A percentile compares a stretch with the other conserved stretches of the same genome.
phyloP scores from a whole-genome alignment of 2,329 filamentous ascomycete genomes.

The Nemania abortiva region DNA sequence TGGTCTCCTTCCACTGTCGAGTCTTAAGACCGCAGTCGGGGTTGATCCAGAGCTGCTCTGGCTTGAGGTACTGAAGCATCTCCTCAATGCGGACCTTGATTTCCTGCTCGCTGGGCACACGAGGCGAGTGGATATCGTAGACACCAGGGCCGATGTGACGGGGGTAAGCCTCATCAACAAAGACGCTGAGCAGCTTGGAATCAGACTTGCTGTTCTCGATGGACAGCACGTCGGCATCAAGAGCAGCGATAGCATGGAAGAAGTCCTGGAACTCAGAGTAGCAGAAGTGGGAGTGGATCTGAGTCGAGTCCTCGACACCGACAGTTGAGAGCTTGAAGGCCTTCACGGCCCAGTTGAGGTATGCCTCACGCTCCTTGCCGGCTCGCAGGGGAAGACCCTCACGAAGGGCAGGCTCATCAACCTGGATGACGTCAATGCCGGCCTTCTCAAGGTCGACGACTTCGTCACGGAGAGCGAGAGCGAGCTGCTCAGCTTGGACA shows the following conservation, averaged over 20 bases:
- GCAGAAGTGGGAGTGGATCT: slow-evolving; percentile 99
- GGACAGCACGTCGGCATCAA: slow-evolving; percentile 97
- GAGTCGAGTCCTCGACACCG: slow-evolving; percentile 93
- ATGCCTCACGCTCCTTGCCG: slow-evolving; percentile 94
- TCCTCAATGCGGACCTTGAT: slow-evolving; percentile 97
- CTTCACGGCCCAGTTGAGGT: slow-evolving; percentile 97
- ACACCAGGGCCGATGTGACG: slow-evolving; percentile 99
- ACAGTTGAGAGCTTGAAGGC: slow-evolving; percentile 96
- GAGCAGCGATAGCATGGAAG: slow-evolving; percentile 98
- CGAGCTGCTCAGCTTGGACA: slow-evolving; percentile 97
- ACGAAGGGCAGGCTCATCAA: slow-evolving; percentile 98
- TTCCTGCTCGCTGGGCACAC: slow-evolving; percentile 96
- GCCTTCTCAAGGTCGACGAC: slow-evolving; percentile 97
- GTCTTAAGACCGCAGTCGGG: slow-evolving; percentile 99
- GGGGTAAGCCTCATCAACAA: slow-evolving; percentile 96
- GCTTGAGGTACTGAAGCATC: slow-evolving; percentile 98
- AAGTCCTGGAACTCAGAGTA: slow-evolving; percentile 99
- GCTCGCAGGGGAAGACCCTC: slow-evolving; percentile 97
- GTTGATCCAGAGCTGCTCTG: slow-evolving; percentile 99
- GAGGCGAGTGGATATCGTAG: slow-evolving; percentile 99
- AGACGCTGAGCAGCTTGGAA: slow-evolving; percentile 98
- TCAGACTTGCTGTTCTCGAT: slow-evolving; percentile 99
- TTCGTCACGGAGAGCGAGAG: slow-evolving; percentile 97
- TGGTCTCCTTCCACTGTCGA: slow-evolving; percentile 98
- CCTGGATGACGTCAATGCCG: slow-evolving; percentile 97